phyloP scores from a whole-genome alignment of 2,329 filamentous ascomycete genomes.

The Exophiala aquamarina region DNA sequence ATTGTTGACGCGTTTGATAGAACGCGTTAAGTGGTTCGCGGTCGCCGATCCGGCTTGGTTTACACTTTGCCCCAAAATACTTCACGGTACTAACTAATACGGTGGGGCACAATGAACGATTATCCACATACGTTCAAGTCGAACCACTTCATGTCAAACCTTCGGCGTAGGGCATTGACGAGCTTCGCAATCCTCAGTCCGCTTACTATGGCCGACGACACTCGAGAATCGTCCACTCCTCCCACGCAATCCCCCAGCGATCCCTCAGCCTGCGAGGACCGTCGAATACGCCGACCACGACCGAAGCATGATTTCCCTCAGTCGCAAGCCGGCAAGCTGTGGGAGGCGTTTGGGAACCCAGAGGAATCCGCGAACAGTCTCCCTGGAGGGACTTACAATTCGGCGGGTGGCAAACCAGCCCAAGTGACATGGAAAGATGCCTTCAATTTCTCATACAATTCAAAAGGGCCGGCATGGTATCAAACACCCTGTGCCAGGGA shows the following conservation, averaged over 20 bases:
- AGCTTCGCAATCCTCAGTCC: too few species aligned
- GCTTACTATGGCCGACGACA: conserved; percentile 40
- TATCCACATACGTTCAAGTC: too few species aligned
- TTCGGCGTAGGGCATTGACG: too few species aligned
- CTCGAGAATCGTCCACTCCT: conserved; percentile 30
- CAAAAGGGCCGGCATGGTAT: conserved; percentile 72
- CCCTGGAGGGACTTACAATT: conserved; percentile 59
- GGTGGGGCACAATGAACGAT: too few species aligned
- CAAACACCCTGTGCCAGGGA: conserved; percentile 82
- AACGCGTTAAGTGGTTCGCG: conserved; percentile 3
- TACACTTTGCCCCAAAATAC: too few species aligned
- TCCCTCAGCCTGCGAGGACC: conserved; percentile 1
- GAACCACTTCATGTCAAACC: too few species aligned
- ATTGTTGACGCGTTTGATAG: background rate
- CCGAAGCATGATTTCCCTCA: conserved; percentile 44
- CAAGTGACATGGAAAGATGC: conserved; percentile 43
- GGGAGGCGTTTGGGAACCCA: conserved; percentile 48
- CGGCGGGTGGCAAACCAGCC: conserved; percentile 56
- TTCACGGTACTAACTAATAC: too few species aligned
- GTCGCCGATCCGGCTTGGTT: too few species aligned
- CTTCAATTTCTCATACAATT: conserved; percentile 55
- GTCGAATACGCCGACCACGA: conserved; percentile 25
- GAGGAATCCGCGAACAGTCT: conserved; percentile 55
- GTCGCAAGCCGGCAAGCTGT: conserved; percentile 48
- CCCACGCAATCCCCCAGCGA: conserved; percentile 22